Evolutionary conservation across 768 basidiomycete genomes (phyloP).

Genomic region (Imleria badia): DNA sequence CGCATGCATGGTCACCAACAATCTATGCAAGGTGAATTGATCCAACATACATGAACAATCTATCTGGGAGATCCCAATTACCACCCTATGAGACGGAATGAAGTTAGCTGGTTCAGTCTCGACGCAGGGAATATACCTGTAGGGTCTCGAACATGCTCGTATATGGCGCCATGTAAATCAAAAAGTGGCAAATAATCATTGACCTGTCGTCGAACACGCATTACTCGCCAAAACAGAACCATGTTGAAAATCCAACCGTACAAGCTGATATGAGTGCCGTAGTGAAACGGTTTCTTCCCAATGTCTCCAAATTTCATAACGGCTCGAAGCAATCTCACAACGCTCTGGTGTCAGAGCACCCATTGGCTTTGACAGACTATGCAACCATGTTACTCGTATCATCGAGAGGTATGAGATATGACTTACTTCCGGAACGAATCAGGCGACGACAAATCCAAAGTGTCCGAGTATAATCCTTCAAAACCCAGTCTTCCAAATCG

Average conservation of each 20-base stretch:
- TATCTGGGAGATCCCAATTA: constrained; percentile 91
- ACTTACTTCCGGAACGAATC: constrained; percentile 73
- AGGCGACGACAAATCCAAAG: constrained; percentile 61
- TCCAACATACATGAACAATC: constrained; percentile 66
- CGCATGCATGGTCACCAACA: constrained; percentile 7
- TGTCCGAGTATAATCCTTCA: constrained; percentile 81
- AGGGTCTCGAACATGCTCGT: constrained; percentile 95
- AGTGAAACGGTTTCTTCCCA: constrained; percentile 86
- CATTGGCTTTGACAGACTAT: constrained; percentile 86
- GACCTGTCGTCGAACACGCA: constrained; percentile 38
- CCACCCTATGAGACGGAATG: constrained; percentile 59
- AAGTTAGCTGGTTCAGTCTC: neutral
- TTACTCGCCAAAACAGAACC: constrained; percentile 1
- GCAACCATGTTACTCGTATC: neutral
- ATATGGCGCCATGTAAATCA: constrained; percentile 87
- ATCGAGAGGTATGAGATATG: neutral
- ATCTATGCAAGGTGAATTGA: neutral
- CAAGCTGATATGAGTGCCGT: constrained; percentile 93
- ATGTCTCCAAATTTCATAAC: constrained; percentile 74
- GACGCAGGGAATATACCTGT: constrained; percentile 41
- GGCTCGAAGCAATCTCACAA: constrained; percentile 68
- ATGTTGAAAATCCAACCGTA: constrained; percentile 3
- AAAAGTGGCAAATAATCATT: constrained; percentile 95
- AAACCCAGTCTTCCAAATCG: constrained; percentile 72
- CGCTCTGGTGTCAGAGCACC: constrained; percentile 79